phyloP scores from a whole-genome alignment of 2,329 filamentous ascomycete species.

The Diplodia intermedia region DNA sequence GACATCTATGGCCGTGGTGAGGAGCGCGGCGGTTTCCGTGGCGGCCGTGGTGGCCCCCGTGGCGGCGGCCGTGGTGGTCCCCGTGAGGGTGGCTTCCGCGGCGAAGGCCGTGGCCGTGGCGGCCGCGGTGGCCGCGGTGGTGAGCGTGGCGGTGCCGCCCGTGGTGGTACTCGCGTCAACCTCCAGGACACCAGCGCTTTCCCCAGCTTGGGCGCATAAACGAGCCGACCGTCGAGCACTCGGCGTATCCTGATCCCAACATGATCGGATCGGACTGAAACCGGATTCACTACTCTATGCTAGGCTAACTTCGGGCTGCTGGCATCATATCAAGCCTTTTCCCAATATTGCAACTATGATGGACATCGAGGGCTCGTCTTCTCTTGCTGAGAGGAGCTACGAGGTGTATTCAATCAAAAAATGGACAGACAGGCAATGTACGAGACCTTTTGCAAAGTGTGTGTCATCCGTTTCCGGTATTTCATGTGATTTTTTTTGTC shows the following conservation, averaged over 20 bases:
- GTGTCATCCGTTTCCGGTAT: neutral
- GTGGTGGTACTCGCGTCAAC: constrained; percentile 61
- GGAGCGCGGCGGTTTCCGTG: constrained; percentile 50
- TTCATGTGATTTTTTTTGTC: neutral
- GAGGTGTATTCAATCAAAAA: constrained; percentile 28
- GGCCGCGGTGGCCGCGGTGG: constrained; percentile 53
- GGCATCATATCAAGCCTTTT: constrained; percentile 22
- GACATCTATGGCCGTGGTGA: constrained; percentile 67
- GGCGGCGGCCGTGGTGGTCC: constrained; percentile 52
- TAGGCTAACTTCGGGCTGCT: constrained; percentile 17
- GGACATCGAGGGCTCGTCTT: constrained; percentile 22
- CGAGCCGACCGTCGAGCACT: constrained; percentile 16
- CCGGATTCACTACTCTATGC: constrained; percentile 24
- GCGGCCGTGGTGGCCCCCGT: constrained; percentile 40
- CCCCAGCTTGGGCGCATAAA: constrained; percentile 59
- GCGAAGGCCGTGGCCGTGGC: constrained; percentile 61
- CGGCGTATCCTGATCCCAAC: constrained; percentile 14
- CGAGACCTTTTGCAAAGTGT: constrained; percentile 25
- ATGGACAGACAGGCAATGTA: constrained; percentile 31
- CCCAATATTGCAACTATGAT: constrained; percentile 26
- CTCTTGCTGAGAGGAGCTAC: constrained; percentile 11
- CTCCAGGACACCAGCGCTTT: constrained; percentile 60
- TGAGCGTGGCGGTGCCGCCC: constrained; percentile 48
- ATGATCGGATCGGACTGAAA: constrained; percentile 22
- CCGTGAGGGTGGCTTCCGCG: constrained; percentile 57